phyloP scores from a whole-genome alignment of 805 yeast species.

The Yamadazyma takamatsuzukensis region DNA sequence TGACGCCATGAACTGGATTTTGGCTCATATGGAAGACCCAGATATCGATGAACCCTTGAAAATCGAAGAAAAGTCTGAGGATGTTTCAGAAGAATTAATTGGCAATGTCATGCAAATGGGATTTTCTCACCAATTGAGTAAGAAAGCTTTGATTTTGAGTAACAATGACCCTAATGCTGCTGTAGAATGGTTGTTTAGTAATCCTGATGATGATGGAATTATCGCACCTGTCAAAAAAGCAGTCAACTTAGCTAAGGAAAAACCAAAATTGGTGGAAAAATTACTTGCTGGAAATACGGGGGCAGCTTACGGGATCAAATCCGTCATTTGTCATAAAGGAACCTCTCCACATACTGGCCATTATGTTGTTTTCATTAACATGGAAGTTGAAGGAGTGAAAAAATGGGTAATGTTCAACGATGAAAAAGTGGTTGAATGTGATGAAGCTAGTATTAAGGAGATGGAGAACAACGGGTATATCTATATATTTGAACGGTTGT shows the following conservation, averaged over 20 bases:
- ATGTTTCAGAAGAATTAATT: conserved; percentile 36
- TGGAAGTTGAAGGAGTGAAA: conserved; percentile 28
- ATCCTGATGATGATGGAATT: conserved; percentile 76
- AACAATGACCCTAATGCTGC: conserved; percentile 67
- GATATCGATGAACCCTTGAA: conserved; percentile 60
- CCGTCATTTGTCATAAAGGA: conserved; percentile 86
- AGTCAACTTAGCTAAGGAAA: conserved; percentile 27
- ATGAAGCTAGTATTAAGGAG: conserved; percentile 39
- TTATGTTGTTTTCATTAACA: conserved; percentile 73
- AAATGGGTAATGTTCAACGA: conserved; percentile 84
- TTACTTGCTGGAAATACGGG: neutral
- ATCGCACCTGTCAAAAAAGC: conserved; percentile 15
- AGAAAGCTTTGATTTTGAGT: conserved; percentile 63
- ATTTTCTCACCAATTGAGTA: conserved; percentile 59
- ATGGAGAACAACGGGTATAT: conserved; percentile 46
- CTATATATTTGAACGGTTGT: conserved; percentile 44
- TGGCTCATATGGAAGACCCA: conserved; percentile 83
- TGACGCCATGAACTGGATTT: conserved; percentile 85
- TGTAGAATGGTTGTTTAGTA: conserved; percentile 84
- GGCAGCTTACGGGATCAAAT: conserved; percentile 48
- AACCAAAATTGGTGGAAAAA: conserved; percentile 9
- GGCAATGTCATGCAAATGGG: conserved; percentile 71
- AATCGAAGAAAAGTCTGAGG: conserved; percentile 26
- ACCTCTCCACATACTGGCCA: conserved; percentile 88
- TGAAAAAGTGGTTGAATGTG: conserved; percentile 73